Conservation (phyloP, 441 rosid species). For the Pelargonium australe region DNA sequence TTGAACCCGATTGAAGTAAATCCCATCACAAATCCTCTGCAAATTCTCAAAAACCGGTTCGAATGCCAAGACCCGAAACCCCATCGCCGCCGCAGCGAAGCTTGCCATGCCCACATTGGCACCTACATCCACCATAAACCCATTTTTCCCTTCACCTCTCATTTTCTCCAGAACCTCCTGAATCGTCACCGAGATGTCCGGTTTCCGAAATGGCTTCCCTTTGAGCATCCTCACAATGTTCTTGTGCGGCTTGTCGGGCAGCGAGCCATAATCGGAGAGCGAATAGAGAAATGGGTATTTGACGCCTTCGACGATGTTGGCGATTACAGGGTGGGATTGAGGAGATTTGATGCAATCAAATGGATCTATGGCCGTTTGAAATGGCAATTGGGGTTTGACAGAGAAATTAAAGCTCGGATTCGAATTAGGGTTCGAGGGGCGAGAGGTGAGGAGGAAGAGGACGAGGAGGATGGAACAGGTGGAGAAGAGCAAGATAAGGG, state of each 20-base stretch:
- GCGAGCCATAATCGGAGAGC: constrained; percentile 71
- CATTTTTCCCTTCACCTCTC: constrained; percentile 36
- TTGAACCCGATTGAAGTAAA: constrained; percentile 79
- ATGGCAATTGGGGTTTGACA: constrained; percentile 27
- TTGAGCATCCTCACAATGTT: constrained; percentile 81
- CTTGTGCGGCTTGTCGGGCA: constrained; percentile 90
- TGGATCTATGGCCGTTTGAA: constrained; percentile 33
- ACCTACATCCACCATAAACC: constrained; percentile 77
- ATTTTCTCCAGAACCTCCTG: constrained; percentile 55
- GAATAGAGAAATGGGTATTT: constrained; percentile 72
- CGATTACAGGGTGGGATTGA: constrained; percentile 80
- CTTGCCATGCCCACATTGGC: constrained; percentile 98
- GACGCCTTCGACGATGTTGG: constrained; percentile 79
- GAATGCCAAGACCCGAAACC: constrained; percentile 72
- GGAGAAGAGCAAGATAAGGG: constrained; percentile 26
- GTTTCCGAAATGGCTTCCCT: constrained; percentile 81
- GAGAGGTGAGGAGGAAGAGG: constrained; percentile 33
- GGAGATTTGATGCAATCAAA: constrained; percentile 71
- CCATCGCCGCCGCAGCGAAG: constrained; percentile 90
- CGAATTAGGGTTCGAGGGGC: constrained; percentile 21
- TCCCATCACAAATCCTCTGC: constrained; percentile 89
- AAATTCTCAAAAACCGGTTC: constrained; percentile 88
- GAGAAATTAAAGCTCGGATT: constrained; percentile 19
- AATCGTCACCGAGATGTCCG: constrained; percentile 77
- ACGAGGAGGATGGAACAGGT: constrained; percentile 28